A percentile compares a stretch with the other conserved stretches of the same genome.
Evolutionary conservation across 371 early-diverging fungal species (phyloP).

Genomic region (Mucor irregularis): DNA sequence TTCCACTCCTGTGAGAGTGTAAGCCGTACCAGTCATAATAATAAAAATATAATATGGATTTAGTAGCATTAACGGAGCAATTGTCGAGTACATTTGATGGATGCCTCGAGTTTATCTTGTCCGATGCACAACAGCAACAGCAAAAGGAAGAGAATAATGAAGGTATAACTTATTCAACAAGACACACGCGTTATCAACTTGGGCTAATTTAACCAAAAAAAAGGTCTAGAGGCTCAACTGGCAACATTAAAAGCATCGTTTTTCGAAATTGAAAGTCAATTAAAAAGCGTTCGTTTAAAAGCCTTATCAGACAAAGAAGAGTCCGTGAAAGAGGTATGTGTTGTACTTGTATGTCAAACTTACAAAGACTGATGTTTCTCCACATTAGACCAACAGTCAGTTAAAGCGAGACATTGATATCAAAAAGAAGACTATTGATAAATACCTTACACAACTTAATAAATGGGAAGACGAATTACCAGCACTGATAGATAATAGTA

Average conservation of each 20-base stretch:
- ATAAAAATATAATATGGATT: too few relatives aligned
- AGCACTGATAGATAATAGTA: constrained; percentile 13
- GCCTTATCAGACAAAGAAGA: constrained; percentile 27
- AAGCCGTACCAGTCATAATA: too few relatives aligned
- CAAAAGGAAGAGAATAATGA: constrained; percentile 14
- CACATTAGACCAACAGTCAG: constrained; percentile 16
- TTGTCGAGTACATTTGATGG: constrained; percentile 31
- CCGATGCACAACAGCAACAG: constrained; percentile 26
- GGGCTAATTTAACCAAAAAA: background rate
- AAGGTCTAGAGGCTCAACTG: constrained; percentile 16
- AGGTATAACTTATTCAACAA: background rate
- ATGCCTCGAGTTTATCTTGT: constrained; percentile 33
- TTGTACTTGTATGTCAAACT: background rate
- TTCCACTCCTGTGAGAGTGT: too few relatives aligned
- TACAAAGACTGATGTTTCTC: too few relatives aligned
- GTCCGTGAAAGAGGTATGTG: constrained; percentile 29
- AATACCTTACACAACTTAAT: constrained; percentile 21
- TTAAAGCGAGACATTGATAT: constrained; percentile 28
- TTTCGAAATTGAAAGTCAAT: constrained; percentile 27
- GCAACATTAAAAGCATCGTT: constrained; percentile 20
- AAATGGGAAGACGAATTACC: constrained; percentile 25
- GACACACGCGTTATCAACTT: too few relatives aligned
- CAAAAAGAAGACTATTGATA: constrained; percentile 21
- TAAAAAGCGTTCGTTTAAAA: constrained; percentile 31
- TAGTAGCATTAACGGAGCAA: constrained; percentile 14